Conservation (phyloP, 1,284 basidiomycete species). For the Schizophyllum amplum region DNA sequence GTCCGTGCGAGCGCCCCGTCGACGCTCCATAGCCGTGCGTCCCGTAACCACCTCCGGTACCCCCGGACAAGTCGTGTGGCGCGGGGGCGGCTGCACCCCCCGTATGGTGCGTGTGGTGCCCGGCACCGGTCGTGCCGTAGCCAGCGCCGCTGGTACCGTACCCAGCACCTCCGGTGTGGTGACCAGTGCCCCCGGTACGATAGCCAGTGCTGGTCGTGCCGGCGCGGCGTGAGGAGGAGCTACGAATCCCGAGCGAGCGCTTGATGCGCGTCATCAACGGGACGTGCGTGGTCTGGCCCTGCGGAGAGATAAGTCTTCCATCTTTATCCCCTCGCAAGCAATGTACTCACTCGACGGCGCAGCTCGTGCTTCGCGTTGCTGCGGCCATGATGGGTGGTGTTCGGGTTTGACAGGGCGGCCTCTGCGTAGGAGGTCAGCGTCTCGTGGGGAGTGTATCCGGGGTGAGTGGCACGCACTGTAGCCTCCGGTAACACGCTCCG, state of each 20-base stretch:
- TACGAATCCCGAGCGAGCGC: neutral
- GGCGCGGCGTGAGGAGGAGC: neutral
- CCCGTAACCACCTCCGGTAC: neutral
- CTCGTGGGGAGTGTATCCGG: neutral
- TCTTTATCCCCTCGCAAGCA: too few species aligned
- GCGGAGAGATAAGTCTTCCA: too few species aligned
- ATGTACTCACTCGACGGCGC: too few species aligned
- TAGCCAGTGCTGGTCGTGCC: neutral
- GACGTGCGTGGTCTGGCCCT: too few species aligned
- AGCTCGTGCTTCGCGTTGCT: constrained; percentile 38
- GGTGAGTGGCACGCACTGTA: constrained; percentile 29
- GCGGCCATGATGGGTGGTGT: constrained; percentile 35
- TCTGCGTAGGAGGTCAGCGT: constrained; percentile 20
- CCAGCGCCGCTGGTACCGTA: neutral
- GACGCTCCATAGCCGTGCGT: neutral
- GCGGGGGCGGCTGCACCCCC: neutral
- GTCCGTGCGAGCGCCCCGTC: too few species aligned
- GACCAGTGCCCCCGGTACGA: neutral
- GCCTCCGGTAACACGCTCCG: constrained; percentile 37
- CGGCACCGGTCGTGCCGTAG: neutral
- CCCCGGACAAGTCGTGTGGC: neutral
- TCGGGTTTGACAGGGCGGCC: constrained; percentile 42
- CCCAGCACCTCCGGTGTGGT: neutral
- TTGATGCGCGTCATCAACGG: neutral
- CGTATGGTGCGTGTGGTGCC: too few species aligned